Evolutionary conservation across 1,284 basidiomycete genomes (phyloP).

Genomic region (Acaromyces ingoldii): DNA sequence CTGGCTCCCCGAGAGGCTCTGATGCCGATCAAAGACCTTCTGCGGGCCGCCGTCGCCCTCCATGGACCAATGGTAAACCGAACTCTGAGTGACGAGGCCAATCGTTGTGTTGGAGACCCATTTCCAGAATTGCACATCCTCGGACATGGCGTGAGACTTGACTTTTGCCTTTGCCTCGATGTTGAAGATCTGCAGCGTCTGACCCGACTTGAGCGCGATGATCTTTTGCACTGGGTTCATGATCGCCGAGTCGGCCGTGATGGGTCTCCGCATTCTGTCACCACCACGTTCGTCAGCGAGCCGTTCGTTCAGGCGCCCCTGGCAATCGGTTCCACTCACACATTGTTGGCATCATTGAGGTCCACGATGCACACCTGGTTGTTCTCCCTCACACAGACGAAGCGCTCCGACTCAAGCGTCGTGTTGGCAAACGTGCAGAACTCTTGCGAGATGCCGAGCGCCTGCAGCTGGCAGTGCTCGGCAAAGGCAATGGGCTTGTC

Average conservation of each 20-base stretch:
- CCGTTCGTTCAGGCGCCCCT: neutral
- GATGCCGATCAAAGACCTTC: conserved; percentile 95
- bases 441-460: conserved; percentile 88
- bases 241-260: conserved; percentile 95
- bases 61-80: conserved; percentile 92
- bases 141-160: conserved; percentile 83
- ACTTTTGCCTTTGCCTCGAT: conserved; percentile 94
- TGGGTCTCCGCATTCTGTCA: conserved; percentile 73
- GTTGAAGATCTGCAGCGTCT: conserved; percentile 94
- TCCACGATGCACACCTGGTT: conserved; percentile 50
- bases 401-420: conserved; percentile 93
- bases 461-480: conserved; percentile 70
- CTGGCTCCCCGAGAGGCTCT: conserved; percentile 86
- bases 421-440: conserved; percentile 96
- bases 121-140: conserved; percentile 98
- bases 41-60: conserved; percentile 66
- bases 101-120: conserved; percentile 89
- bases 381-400: conserved; percentile 80
- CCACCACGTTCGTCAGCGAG: neutral
- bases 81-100: conserved; percentile 89
- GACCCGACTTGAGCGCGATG: conserved; percentile 76
- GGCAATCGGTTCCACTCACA: conserved; percentile 16
- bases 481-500: conserved; percentile 50
- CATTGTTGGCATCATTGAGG: conserved; percentile 44
- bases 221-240: conserved; percentile 98